phyloP scores from a whole-genome alignment of 2,329 filamentous ascomycete genomes.

The Coleophoma eucalyptorum region DNA sequence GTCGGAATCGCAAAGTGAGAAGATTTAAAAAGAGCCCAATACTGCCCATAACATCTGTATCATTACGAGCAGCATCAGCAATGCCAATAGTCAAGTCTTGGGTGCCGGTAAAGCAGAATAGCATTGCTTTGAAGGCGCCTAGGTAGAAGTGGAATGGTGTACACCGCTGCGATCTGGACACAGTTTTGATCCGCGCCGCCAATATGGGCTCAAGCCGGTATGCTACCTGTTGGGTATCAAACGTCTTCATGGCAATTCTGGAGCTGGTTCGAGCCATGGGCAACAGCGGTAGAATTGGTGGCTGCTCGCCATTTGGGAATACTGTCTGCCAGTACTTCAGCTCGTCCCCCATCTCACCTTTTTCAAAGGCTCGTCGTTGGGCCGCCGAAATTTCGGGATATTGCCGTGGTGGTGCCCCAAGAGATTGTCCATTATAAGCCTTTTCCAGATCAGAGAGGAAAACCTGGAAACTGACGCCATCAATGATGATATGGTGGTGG shows the following conservation, averaged over 20 bases:
- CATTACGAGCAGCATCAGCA: constrained; percentile 36
- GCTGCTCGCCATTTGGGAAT: constrained; percentile 15
- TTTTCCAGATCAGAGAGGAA: constrained; percentile 40
- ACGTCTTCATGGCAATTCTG: constrained; percentile 17
- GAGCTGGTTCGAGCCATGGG: constrained; percentile 21
- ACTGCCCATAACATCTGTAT: constrained; percentile 26
- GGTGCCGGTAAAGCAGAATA: constrained; percentile 29
- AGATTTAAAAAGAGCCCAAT: constrained; percentile 47
- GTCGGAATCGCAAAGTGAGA: constrained; percentile 37
- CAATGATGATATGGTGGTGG: constrained; percentile 47
- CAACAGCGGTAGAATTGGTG: constrained; percentile 28
- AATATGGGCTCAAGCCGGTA: constrained; percentile 14
- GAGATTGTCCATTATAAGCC: constrained; percentile 30
- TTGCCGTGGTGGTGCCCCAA: constrained; percentile 21
- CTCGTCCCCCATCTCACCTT: constrained; percentile 23
- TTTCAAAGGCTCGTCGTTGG: constrained; percentile 26
- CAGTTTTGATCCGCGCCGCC: constrained; percentile 17
- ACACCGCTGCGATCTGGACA: constrained; percentile 17
- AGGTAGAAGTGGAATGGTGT: constrained; percentile 44
- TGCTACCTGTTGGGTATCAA: constrained; percentile 11
- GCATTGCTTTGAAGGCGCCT: constrained; percentile 32
- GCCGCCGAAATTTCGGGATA: constrained; percentile 30
- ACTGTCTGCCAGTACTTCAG: constrained; percentile 30
- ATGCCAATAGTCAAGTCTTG: constrained; percentile 43
- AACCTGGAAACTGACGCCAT: constrained; percentile 39